These are phyloP conservation scores for Phoma sp. DNA, from an alignment of 2,329 filamentous ascomycete genomes.

Conservation along the genomic window DNA sequence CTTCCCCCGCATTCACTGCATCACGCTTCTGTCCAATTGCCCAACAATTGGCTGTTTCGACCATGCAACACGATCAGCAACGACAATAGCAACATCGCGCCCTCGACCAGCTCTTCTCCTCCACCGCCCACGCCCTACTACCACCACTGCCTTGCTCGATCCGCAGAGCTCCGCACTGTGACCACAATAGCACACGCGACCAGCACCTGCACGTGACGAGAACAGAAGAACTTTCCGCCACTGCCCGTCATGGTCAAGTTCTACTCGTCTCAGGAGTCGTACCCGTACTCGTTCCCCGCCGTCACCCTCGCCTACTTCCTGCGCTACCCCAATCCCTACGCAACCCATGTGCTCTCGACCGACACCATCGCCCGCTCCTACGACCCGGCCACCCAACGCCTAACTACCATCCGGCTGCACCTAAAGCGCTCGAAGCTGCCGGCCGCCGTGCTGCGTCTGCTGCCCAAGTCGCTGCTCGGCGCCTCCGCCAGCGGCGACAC, in stretches of 20 bases:
- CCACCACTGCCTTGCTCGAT: not conserved
- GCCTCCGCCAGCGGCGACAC: constrained; percentile 65
- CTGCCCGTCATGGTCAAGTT: constrained; percentile 57
- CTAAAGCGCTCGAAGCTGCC: constrained; percentile 82
- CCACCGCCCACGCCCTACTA: not conserved
- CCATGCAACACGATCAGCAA: constrained; percentile 32
- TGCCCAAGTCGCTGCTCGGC: constrained; percentile 72
- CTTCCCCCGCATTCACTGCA: constrained; percentile 10
- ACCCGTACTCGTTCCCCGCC: constrained; percentile 81
- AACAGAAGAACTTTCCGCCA: not conserved
- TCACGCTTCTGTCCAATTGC: constrained; percentile 21
- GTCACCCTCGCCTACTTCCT: constrained; percentile 90
- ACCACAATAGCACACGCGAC: constrained; percentile 2
- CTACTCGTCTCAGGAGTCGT: constrained; percentile 67
- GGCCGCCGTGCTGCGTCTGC: constrained; percentile 73
- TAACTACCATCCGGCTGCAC: constrained; percentile 80
- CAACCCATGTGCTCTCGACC: constrained; percentile 79
- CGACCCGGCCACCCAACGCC: constrained; percentile 73
- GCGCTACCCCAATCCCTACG: constrained; percentile 86
- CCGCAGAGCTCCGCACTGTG: too few species aligned
- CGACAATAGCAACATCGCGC: constrained; percentile 31
- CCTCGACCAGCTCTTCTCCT: constrained; percentile 23
- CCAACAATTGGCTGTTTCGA: constrained; percentile 34
- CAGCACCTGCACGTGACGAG: not conserved
- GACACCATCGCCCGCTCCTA: constrained; percentile 79